Evolutionary conservation across 148 eudicot species (phyloP).

Genomic region (Rhododendron simsii): DNA sequence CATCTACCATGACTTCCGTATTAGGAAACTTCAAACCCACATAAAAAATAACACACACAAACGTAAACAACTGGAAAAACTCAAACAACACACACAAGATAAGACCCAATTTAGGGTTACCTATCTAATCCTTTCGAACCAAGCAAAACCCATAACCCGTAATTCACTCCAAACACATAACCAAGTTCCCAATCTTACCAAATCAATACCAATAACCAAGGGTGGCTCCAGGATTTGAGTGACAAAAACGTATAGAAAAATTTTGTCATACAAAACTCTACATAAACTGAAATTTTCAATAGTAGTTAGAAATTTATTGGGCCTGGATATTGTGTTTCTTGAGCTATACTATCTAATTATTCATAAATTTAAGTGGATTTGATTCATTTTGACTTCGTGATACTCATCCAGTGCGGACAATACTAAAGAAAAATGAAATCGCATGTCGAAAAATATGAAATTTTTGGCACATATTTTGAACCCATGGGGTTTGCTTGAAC

Average conservation of each 20-base stretch:
- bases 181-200: background rate
- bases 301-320: background rate
- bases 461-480: no score
- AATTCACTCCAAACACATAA: background rate
- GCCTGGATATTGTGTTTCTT: background rate
- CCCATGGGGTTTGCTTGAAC: no score
- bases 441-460: no score
- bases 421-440: no score
- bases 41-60: background rate
- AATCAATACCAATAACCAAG: background rate
- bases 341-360: background rate
- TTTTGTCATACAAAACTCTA: background rate
- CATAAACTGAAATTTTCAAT: background rate
- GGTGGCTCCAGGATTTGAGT: background rate
- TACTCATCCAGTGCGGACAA: no score
- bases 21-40: constrained; percentile 7
- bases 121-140: background rate
- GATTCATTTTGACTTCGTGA: background rate
- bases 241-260: background rate
- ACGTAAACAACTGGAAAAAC: background rate
- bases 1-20: constrained; percentile 1
- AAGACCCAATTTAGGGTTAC: background rate
- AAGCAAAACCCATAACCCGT: background rate
- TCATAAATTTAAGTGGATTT: background rate
- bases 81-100: background rate